Conservation (phyloP, 257 asterid genomes). For the Solanum paucissectum region DNA sequence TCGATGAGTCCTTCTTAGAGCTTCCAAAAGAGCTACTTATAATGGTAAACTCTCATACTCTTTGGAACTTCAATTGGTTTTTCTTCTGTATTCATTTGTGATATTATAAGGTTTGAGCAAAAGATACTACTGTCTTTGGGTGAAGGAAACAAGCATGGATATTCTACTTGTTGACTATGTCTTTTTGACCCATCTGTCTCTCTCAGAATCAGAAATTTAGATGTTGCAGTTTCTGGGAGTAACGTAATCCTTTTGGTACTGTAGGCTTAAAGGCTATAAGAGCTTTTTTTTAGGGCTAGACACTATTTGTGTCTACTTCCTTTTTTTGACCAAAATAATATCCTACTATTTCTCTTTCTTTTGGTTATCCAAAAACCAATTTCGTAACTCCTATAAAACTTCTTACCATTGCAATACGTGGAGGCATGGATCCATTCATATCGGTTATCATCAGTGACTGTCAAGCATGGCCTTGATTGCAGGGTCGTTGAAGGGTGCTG, state of each 20-base stretch:
- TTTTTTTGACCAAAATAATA: neutral
- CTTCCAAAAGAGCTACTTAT: slow-evolving; percentile 86
- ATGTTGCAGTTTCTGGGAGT: neutral
- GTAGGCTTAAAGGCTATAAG: neutral
- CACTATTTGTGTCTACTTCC: neutral
- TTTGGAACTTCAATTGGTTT: neutral
- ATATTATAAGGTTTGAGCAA: neutral
- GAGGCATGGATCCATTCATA: neutral
- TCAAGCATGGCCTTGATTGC: neutral
- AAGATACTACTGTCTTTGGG: neutral
- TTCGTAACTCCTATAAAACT: neutral
- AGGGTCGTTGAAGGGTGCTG: neutral
- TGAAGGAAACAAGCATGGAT: neutral
- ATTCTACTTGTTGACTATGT: neutral
- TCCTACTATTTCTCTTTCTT: neutral
- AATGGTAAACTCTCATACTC: slow-evolving; percentile 39
- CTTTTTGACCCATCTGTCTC: neutral
- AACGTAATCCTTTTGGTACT: neutral
- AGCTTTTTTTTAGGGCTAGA: neutral
- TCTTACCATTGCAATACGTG: neutral
- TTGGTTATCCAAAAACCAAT: neutral
- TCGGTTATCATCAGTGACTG: neutral
- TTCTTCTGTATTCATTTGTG: neutral
- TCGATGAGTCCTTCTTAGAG: slow-evolving; percentile 67
- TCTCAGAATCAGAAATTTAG: neutral